phyloP scores from a whole-genome alignment of 1,284 basidiomycete species.

The Trichosporon sp. region DNA sequence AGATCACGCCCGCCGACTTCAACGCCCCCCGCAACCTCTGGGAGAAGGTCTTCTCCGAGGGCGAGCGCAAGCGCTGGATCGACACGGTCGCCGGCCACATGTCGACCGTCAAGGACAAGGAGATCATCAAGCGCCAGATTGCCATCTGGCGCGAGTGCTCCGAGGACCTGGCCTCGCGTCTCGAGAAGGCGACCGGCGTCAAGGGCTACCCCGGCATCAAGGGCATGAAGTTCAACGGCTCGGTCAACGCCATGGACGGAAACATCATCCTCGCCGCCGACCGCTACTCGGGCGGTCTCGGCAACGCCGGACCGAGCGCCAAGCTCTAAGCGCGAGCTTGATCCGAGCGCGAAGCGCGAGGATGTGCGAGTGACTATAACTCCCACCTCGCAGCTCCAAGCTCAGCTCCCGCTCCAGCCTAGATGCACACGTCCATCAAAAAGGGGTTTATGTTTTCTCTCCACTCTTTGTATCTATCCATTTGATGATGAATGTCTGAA shows the following conservation, averaged over 20 bases:
- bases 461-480: constrained; percentile 2
- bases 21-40: constrained; percentile 80
- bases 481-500: not conserved
- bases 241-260: constrained; percentile 25
- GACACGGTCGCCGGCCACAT: constrained; percentile 71
- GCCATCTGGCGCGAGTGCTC: constrained; percentile 73
- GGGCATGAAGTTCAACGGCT: constrained; percentile 59
- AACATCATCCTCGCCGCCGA: not conserved
- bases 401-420: too few relatives aligned
- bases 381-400: too few relatives aligned
- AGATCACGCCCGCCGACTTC: constrained; percentile 78
- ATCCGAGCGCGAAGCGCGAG: too few relatives aligned
- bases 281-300: not conserved
- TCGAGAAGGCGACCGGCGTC: constrained; percentile 66
- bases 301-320: not conserved
- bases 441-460: constrained; percentile 1
- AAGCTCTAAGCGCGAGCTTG: not conserved
- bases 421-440: not conserved
- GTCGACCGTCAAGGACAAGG: constrained; percentile 58
- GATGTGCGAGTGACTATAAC: too few relatives aligned
- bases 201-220: constrained; percentile 46
- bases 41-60: constrained; percentile 68
- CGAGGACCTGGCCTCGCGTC: constrained; percentile 63
- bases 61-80: constrained; percentile 63
- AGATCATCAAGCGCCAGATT: constrained; percentile 65